A percentile compares a stretch with the other conserved stretches of the same genome.
These are phyloP conservation scores for Ochromonas danica DNA, from an alignment of 108 stramenopile genomes.

Conservation along the genomic window DNA sequence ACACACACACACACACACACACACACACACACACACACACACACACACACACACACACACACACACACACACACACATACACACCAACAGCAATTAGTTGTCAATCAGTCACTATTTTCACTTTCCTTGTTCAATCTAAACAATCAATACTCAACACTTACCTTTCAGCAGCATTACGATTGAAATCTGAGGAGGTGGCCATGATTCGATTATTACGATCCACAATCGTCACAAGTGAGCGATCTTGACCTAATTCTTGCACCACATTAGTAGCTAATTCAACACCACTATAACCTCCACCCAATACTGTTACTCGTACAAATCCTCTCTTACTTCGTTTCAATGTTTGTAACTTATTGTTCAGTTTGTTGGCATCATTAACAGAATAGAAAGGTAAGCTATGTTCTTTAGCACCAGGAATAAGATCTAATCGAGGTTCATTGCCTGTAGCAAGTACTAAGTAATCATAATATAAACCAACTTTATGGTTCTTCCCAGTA, in stretches of 20 bases:
- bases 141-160: no score
- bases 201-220: not conserved
- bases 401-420: constrained; percentile 66
- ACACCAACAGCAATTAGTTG: no score
- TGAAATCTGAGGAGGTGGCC: not conserved
- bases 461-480: constrained; percentile 64
- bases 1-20: no score
- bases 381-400: constrained; percentile 75
- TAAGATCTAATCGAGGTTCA: constrained; percentile 49
- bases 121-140: no score
- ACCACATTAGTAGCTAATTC: constrained; percentile 67
- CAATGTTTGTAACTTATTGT: constrained; percentile 48
- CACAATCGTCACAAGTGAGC: not conserved
- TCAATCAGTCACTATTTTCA: no score
- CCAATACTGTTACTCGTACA: constrained; percentile 63
- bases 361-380: constrained; percentile 65
- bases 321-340: not conserved
- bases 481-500: no score
- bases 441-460: constrained; percentile 70
- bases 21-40: no score
- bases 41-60: no score
- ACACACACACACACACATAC: no score
- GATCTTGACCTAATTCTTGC: constrained; percentile 20
- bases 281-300: constrained; percentile 76
- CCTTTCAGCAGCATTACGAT: constrained; percentile 4